Evolutionary conservation across 2,329 filamentous ascomycete species (phyloP), one percentile per base, ranked within the genome.

Genomic region (Lachnellula suecica): DNA sequence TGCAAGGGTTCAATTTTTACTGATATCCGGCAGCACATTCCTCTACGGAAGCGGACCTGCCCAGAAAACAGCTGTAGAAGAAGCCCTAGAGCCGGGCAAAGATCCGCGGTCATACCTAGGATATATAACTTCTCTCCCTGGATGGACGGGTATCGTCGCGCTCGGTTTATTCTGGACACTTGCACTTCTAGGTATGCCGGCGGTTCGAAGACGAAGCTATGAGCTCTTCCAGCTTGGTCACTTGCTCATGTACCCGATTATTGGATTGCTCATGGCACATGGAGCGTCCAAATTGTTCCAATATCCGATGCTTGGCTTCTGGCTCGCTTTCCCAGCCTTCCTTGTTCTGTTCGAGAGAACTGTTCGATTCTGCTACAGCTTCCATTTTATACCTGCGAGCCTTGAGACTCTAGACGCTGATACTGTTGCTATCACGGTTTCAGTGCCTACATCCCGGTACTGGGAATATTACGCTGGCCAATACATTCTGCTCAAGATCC

Each of bases 171-270:
- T 82, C 63, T 82, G 77, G 52, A 58, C 74, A 0, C 68, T 83
- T 0, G 72, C 72, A 0, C 51, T 75, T 1, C 62, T 81, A 29
- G 79, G 77, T 50, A 74, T 79, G 55, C 79, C 80, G 0, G 70
- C 69, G 25, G 69, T 83, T 0, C 71, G 79, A 0, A 73, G 68
- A 13, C 74, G 74, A 71, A 79, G 72, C 56, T 82, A 82, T 47
- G 77, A 84, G 57, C 59, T 81, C 19, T 84, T 84, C 55, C 79
- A 83, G 57, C 67, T 82, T 0, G 77, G 74, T 0, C 80, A 83
- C 56, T 55, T 83, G 6, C 72, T 83, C 34, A 82, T 83, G 77
- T 83, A 77, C 38, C 80, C 79, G 8, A 77, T 83, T 19, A 76
- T 83, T 24, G 79, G 74, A 0, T 67, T 83, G 0, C 71, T 82